Evolutionary conservation across 2,329 filamentous ascomycete genomes (phyloP), one percentile per base, ranked within the genome.

Genomic region (Alternaria viburni): DNA sequence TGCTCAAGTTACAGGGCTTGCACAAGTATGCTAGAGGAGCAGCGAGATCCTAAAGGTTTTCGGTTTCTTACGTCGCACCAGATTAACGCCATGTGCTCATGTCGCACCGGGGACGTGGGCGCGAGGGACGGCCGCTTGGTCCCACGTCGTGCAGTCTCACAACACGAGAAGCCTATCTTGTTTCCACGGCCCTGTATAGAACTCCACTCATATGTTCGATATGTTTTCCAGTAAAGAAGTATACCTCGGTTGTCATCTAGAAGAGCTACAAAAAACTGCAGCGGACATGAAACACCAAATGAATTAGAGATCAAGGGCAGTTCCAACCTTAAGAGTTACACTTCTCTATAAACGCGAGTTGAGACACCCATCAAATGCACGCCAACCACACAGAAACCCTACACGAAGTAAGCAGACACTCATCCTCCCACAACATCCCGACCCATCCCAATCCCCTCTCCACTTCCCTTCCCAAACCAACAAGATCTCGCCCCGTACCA

Each of bases 31-130:
- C 5, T 6, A 45, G 15, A 21, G 12, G 17, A 9, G 7, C 19
- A 36, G 28, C 12, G 21, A 23, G 28, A 58, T n/a, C 6, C 44
- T 10, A 10, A 30, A 23, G 5, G 11, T 11, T 41, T 32, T 28
- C 17, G 47, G 23, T 19, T 17, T 45, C 32, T 19, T 7, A 60
- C 57, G 65, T 67, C 13, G 28, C 62, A 65, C 66, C 23, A 49
- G 60, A 60, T 61, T 52, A 56, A 54, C 62, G 66, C 62, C 68
- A 69, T 70, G 62, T 67, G 57, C 54, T 50, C 26, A 54, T 25
- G 25, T 59, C 57, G 36, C 46, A 62, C 62, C 54, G 43, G 57
- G 28, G 45, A 36, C 51, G 59, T 30, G 43, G 28, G 43, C 36
- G 64, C 36, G 52, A 51, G 32, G 36, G 36, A 41, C 36, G 15